Conservation (phyloP, 2,329 filamentous ascomycete genomes). For the Aureobasidium pullulans region DNA sequence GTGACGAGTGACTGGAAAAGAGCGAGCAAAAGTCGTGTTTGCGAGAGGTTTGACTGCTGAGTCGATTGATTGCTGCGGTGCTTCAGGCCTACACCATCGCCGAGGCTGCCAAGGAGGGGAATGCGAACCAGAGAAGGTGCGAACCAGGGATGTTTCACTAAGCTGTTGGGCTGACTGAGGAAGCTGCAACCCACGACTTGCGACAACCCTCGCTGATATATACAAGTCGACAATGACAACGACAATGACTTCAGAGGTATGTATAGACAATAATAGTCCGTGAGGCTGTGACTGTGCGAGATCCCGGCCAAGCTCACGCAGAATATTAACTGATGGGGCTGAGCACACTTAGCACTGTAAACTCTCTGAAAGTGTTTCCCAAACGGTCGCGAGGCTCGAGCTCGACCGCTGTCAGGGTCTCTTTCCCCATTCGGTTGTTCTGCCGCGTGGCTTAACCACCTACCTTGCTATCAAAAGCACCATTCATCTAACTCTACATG, state of each 20-base stretch:
- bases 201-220: not conserved
- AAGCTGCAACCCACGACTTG: not conserved
- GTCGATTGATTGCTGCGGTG: constrained; percentile 1
- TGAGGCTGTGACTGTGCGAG: constrained; percentile 5
- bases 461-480: not conserved
- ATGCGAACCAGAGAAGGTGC: not conserved
- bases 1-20: no score
- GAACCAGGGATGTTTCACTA: not conserved
- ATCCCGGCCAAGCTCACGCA: not conserved
- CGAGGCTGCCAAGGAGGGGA: not conserved
- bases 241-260: no score
- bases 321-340: not conserved
- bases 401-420: not conserved
- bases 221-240: not conserved
- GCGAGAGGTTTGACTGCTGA: not conserved
- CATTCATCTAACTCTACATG: not conserved
- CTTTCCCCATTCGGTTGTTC: not conserved
- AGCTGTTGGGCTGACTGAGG: not conserved
- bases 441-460: constrained; percentile 3
- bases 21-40: not conserved
- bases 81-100: not conserved
- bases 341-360: not conserved
- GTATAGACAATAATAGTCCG: not conserved
- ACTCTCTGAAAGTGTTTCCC: not conserved
- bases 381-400: not conserved